Conservation (phyloP, 768 basidiomycete genomes). For the Gymnopilus junonius region DNA sequence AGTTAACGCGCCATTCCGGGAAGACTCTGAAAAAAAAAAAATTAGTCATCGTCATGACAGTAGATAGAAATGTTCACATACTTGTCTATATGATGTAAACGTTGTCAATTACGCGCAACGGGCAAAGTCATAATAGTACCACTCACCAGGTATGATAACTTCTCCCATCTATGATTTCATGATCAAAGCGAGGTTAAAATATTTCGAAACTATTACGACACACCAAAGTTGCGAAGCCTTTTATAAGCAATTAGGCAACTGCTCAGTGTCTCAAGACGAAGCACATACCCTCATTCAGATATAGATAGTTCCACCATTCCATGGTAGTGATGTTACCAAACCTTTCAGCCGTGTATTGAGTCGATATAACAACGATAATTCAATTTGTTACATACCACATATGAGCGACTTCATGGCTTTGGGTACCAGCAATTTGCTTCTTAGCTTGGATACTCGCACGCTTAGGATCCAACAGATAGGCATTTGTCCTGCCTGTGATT, state of each 20-base stretch:
- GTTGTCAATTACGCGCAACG: not conserved
- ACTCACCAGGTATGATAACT: constrained; percentile 76
- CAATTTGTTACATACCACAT: constrained; percentile 58
- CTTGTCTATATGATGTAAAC: not conserved
- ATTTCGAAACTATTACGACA: constrained; percentile 22
- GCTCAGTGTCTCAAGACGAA: not conserved
- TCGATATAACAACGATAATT: not conserved
- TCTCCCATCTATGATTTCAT: constrained; percentile 71
- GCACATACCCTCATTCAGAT: constrained; percentile 71
- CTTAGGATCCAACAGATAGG: constrained; percentile 80
- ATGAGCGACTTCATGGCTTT: constrained; percentile 88
- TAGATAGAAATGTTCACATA: not conserved
- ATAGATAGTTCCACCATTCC: constrained; percentile 91
- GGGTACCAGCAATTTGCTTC: constrained; percentile 77
- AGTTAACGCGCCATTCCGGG: constrained; percentile 87
- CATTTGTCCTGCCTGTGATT: constrained; percentile 87
- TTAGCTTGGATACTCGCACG: constrained; percentile 72
- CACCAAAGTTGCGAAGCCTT: constrained; percentile 87
- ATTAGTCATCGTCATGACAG: not conserved
- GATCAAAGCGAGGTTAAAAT: constrained; percentile 7
- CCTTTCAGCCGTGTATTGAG: constrained; percentile 39
- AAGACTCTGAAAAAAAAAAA: constrained; percentile 44
- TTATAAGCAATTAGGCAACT: constrained; percentile 9
- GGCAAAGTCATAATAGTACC: not conserved
- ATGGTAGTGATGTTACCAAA: constrained; percentile 95